Evolutionary conservation across 192 early-diverging fungal genomes (phyloP), one percentile per base, ranked within the genome.

Genomic region (Coemansia aciculifera): DNA sequence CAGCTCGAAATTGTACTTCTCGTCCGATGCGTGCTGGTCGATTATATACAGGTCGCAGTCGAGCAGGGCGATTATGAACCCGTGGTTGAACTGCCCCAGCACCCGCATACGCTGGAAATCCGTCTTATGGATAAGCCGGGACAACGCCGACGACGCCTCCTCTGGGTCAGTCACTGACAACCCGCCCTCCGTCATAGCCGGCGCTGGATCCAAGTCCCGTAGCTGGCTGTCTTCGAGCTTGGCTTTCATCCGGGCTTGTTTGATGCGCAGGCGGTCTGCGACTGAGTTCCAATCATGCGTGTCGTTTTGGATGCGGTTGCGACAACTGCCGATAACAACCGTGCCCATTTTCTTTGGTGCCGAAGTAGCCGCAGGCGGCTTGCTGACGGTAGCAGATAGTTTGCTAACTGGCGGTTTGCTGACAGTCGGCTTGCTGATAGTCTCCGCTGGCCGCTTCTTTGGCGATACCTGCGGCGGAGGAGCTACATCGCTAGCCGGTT

Each of bases 11-110:
- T 97, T 97, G 80, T 86, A 95, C 76, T 99, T 99, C 79, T 99
- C 97, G 76, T 99, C 97, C 0, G 90, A 90, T 2, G 98, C 98
- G 76, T 99, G 98, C 68, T 99, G 98, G 79, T 99, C 98, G 59
- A 99, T 88, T 43, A 99, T 94, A 73, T 93, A 98, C 8, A 99
- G 85, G 29, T 84, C 84, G 7, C 75, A 71, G 73, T 83, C 71
- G n/a, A 95, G 78, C 2, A 83, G 72, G 0, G 84, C 86, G 11
- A 99, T 84, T 54, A 99, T 99, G 74, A 99, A 99, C 1, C 96
- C 98, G 51, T 87, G 87, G 71, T 99, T 99, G 85, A 99, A 99
- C 77, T 99, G 98, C 2, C 98, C 98, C 3, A 98, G 42, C 5
- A 99, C 77, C 39, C 85, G 73, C 93, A 99, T 98, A 2, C 69